Conservation (phyloP, 2,329 filamentous ascomycete genomes). For the Ascochyta fabae region DNA sequence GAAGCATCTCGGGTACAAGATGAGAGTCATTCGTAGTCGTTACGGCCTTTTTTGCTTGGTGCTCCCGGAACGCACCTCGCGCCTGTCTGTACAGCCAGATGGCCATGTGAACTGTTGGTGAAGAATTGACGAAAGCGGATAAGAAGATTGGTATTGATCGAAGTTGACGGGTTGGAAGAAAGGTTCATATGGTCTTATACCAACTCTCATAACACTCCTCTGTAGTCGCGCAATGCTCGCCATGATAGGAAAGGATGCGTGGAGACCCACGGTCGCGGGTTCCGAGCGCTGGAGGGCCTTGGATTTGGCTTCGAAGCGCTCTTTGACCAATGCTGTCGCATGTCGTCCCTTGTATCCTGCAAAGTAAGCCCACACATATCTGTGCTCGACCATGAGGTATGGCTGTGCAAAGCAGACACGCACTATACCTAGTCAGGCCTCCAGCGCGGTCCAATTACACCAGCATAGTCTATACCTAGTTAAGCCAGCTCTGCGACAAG, state of each 20-base stretch:
- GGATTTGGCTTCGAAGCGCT: not conserved
- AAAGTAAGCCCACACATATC: not conserved
- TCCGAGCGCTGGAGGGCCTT: not conserved
- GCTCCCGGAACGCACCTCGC: constrained; percentile 30
- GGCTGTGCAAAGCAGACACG: constrained; percentile 1
- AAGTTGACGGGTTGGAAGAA: not conserved
- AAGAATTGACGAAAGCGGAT: not conserved
- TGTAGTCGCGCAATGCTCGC: constrained; percentile 1
- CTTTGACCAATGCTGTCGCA: not conserved
- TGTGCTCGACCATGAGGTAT: not conserved
- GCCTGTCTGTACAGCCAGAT: constrained; percentile 36
- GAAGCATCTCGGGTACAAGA: constrained; percentile 26
- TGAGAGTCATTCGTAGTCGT: constrained; percentile 34
- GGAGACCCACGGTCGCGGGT: not conserved
- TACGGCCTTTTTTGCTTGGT: constrained; percentile 27
- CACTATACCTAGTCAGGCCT: constrained; percentile 22
- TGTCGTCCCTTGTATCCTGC: not conserved
- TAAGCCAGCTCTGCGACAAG: constrained; percentile 4
- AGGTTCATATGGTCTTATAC: not conserved
- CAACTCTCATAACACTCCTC: not conserved
- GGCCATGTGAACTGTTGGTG: constrained; percentile 3
- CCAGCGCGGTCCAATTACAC: constrained; percentile 29
- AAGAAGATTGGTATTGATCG: no score
- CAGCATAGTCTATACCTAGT: not conserved
- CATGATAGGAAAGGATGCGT: constrained; percentile 2